Base-by-base conservation (phyloP, 495 filamentous ascomycete genomes). In the Thozetella sp. region DNA sequence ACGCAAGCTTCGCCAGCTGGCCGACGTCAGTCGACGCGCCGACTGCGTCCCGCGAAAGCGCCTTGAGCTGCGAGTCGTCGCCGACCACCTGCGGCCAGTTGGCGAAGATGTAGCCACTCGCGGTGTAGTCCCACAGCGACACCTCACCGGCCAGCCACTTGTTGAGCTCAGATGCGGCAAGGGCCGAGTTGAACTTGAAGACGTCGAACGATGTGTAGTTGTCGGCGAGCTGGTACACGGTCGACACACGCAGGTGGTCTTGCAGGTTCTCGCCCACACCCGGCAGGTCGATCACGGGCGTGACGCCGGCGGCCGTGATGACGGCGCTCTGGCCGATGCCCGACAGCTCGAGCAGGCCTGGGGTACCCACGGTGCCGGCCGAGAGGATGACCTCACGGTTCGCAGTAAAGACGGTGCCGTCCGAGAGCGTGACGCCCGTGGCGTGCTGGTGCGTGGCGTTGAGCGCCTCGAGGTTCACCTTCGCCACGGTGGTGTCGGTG, bases 281-380 rank as follows among this genome's bases (percentile, higher is more conserved):
- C 0, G 82, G 77, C 1, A 82, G 67, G 62, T 80, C 72, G 0
- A 76, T 54, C 11, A 72, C 64, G 3, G 72, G 61, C 1, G 69
- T 62, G 27, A 84, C 77, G 3, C 67, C 63, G 25, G 76, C 72
- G 1, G 67, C 56, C 12, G 67, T 45, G 2, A 85, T 64, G 22
- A 83, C 61, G 12, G 53, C 50, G 3, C 52, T 22, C 26, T 68
- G 60, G 46, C 84, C 86, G 54, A 88, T 71, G 9, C 86, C 84
- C 0, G 86, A 89, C 0, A 83, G 70, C 66, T 88, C 84, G 12
- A 87, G 73, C 10, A 88, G 68, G 11, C 72, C 67, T 13, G 85
- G 83, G 4, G 80, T 78, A 12, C 78, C 71, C 23, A 83, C 67
- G 27, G 79, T 51, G 17, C 86, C 86, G 2, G 82, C 81, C 12